Base-by-base conservation (phyloP, 805 yeast genomes). In the Hanseniaspora jakobsenii region DNA sequence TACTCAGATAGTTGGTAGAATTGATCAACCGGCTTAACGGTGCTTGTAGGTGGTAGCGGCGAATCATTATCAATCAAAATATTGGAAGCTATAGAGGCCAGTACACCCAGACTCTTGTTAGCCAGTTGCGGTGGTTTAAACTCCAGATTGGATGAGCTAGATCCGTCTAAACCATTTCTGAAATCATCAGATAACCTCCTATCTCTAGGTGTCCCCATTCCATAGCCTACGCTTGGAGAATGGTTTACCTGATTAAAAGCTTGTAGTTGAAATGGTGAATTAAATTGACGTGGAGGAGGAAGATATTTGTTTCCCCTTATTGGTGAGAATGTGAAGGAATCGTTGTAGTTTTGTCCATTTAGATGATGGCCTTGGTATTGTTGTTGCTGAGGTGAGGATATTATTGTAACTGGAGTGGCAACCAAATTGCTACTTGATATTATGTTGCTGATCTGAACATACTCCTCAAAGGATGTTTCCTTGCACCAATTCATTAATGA, bases 401-500 rank as follows among this genome's bases (percentile, higher is more conserved):
- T 18, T 17, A 42, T 42, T 2, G 46, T 42, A 5, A 42, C 46
- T 7, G 46, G 46, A 12, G 46, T 42, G 7, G 46, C 46, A 14
- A 35, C 39, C 9, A 35, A 29, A 18, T 42, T 42, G 12, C 46
- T 42, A 22, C 39, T 42, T 12, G 46, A 42, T 4, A 42, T 35
- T 10, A 42, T 42, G 14, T 39, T 40, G 14, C 43, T 39, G 16
- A 61, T 59, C 24, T 52, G 55, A 10, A 54, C 42, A 47, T 59
- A 61, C 32, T 58, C 59, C 16, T 56, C 54, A 49, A 56, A 55
- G 14, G 55, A 55, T 23, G 56, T 55, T 36, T 55, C 57, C 45
- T 53, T 60, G 44, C 65, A 61, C 64, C 64, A 61, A 28, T 46
- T 49, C 18, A 57, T 40, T 32, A 61, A 40, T 36, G 54, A 59